phyloP scores from a whole-genome alignment of 306 rosid genomes.

The Dryas drummondii region DNA sequence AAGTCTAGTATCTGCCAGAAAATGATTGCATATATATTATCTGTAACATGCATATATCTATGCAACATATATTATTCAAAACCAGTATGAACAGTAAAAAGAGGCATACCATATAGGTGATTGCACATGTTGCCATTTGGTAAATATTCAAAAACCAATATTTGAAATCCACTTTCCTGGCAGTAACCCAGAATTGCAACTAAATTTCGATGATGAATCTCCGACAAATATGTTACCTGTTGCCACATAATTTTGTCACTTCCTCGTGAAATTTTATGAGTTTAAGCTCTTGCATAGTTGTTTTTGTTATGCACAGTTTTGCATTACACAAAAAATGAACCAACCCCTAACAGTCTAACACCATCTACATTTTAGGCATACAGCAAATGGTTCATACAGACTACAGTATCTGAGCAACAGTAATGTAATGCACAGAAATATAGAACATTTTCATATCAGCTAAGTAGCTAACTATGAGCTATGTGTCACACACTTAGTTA shows the following conservation, averaged over 20 bases:
- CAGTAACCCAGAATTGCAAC: constrained; percentile 47
- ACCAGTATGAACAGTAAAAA: constrained; percentile 1
- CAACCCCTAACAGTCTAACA: background rate
- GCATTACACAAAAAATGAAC: background rate
- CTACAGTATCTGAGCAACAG: background rate
- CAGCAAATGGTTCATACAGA: background rate
- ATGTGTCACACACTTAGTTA: constrained; percentile 10
- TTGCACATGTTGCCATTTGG: constrained; percentile 44
- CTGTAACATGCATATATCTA: background rate
- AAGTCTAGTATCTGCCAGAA: constrained; percentile 24
- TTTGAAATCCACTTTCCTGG: constrained; percentile 50
- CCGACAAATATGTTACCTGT: constrained; percentile 39
- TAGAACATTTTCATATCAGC: background rate
- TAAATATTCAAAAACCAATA: constrained; percentile 44
- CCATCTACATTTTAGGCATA: background rate
- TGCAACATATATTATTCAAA: background rate
- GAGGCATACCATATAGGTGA: constrained; percentile 45
- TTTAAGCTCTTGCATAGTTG: background rate
- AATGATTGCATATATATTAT: background rate
- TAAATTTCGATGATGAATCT: constrained; percentile 45
- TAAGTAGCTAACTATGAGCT: background rate
- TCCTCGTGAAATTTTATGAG: background rate
- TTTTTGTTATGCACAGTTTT: background rate
- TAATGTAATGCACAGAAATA: constrained; percentile 8
- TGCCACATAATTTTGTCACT: constrained; percentile 4